A percentile compares a stretch with the other conserved stretches of the same genome.
These are phyloP conservation scores for Zygosaccharomyces pseudobailii DNA, from an alignment of 1,139 yeast genomes.

Conservation along the genomic window DNA sequence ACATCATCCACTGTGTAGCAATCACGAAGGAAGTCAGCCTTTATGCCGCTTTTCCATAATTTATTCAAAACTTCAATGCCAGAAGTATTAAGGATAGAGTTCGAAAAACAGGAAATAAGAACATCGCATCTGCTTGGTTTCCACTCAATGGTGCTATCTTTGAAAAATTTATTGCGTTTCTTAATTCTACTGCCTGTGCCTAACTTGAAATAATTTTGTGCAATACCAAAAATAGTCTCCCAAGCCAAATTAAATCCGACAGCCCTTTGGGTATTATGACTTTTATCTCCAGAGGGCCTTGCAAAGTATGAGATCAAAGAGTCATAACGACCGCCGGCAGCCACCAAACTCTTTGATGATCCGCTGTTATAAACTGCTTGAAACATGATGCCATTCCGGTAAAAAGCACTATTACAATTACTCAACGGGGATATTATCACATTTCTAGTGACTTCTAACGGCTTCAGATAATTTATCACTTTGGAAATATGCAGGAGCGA, in stretches of 20 bases:
- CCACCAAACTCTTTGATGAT: constrained; percentile 45
- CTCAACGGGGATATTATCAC: constrained; percentile 65
- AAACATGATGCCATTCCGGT: constrained; percentile 79
- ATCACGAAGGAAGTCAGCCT: constrained; percentile 60
- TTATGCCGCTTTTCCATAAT: constrained; percentile 67
- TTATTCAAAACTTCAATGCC: constrained; percentile 59
- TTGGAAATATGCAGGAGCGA: constrained; percentile 56
- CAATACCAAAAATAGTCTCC: constrained; percentile 50
- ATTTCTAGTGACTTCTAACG: constrained; percentile 52
- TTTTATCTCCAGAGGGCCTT: constrained; percentile 42
- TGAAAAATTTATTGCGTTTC: constrained; percentile 36
- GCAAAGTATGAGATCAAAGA: constrained; percentile 59
- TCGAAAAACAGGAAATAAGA: constrained; percentile 60
- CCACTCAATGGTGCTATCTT: constrained; percentile 40
- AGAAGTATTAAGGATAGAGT: constrained; percentile 45
- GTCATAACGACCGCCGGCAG: constrained; percentile 94
- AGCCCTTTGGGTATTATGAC: constrained; percentile 48
- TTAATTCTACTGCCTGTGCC: constrained; percentile 34
- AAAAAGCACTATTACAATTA: constrained; percentile 75
- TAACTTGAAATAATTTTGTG: constrained; percentile 42
- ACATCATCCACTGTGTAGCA: constrained; percentile 64
- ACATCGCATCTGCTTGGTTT: constrained; percentile 69
- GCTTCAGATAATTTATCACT: constrained; percentile 50
- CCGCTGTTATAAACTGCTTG: constrained; percentile 66
- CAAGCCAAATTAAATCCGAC: constrained; percentile 82